Base-by-base conservation (phyloP, 2,329 filamentous ascomycete species). In the Alternaria sp. region DNA sequence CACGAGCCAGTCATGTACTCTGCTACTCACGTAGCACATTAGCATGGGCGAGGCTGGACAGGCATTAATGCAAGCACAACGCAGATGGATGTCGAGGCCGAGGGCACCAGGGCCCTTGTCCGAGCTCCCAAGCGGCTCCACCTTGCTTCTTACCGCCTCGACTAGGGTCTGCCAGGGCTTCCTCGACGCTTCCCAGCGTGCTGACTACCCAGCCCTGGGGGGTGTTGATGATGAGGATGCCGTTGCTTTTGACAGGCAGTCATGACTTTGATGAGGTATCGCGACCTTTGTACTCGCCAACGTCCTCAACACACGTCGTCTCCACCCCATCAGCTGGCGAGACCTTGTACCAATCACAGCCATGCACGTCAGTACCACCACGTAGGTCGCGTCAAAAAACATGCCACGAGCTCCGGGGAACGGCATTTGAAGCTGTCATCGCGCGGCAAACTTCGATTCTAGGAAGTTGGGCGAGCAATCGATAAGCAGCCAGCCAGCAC, bases 311-410 rank as follows among this genome's bases (percentile, higher is more conserved):
- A 38, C 51, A 54, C 26, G 42, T 36, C 20, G 30, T 60, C 39
- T 30, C 47, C 57, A n/a, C 53, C 34, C 26, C 36, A 16, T 32
- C 43, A 18, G 36, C 18, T 51, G 43, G 36, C 9, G 34, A 16
- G 7, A 8, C 26, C 42, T 3, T 43, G 26, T 44, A 22, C 65
- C 63, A 68, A 68, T 68, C 42, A 57, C 62, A 34, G 53, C 54
- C 51, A 47, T 38, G 65, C 65, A 68, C 65, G 65, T 68, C 62
- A 66, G 62, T 60, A 55, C 46, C 53, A 58, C 61, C 56, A 66
- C 62, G 61, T 36, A 36, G 32, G 32, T 60, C 57, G 63, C 63
- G 63, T 60, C 54, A 47, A 47, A 59, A 62, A 59, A 43, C 38
- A 32, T 51, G 47, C 53, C 48, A 38, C 12, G 18, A 42, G 20